A percentile compares a stretch with the other conserved stretches of the same genome.
phyloP scores from a whole-genome alignment of 106 monocot genomes.

The Posidonia australis region DNA sequence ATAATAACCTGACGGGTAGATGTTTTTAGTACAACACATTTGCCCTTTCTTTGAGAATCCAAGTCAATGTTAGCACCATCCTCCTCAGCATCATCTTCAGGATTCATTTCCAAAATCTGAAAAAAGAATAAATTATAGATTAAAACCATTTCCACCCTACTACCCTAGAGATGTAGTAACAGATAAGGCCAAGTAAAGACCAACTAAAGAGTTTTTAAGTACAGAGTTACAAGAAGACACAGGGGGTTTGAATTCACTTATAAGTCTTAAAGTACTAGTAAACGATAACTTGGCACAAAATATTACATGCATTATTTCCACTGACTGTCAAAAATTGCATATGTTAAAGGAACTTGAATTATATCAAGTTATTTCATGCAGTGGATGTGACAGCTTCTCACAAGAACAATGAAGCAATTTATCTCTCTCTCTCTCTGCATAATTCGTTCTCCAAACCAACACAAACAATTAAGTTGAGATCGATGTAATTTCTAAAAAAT shows the following conservation, averaged over 20 bases:
- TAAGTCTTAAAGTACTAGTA: neutral
- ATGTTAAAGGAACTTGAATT: too few species aligned
- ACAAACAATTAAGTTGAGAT: too few species aligned
- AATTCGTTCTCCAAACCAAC: too few species aligned
- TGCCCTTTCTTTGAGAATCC: conserved; percentile 84
- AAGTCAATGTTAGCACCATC: conserved; percentile 94
- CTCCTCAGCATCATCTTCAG: conserved; percentile 86
- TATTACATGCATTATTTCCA: too few species aligned
- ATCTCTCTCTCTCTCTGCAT: too few species aligned
- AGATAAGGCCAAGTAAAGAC: neutral
- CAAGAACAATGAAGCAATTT: too few species aligned
- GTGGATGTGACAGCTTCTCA: too few species aligned
- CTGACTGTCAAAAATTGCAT: neutral
- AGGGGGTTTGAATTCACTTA: too few species aligned
- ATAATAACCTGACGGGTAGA: conserved; percentile 69
- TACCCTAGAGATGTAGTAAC: neutral
- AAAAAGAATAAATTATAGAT: neutral
- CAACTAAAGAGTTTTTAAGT: neutral
- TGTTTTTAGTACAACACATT: conserved; percentile 91
- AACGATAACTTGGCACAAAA: neutral
- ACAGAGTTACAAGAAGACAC: neutral
- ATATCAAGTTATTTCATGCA: neutral
- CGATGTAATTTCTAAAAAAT: too few species aligned
- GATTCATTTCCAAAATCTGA: conserved; percentile 92
- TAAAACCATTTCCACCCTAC: neutral